phyloP scores from a whole-genome alignment of 2,329 filamentous ascomycete species.

The Penicillium corylophilum region DNA sequence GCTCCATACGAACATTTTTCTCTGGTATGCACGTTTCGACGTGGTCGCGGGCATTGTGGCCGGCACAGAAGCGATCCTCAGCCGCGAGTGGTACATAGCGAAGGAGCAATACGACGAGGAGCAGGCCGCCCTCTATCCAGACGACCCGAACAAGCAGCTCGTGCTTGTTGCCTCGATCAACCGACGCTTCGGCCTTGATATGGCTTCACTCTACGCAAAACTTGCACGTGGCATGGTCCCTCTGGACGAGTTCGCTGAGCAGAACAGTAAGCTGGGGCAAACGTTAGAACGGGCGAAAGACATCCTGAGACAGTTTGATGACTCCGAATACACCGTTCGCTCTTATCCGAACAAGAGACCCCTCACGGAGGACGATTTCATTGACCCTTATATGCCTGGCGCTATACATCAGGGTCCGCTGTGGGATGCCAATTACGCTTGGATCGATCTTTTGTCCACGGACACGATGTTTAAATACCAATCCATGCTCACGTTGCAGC shows the following conservation, averaged over 20 bases:
- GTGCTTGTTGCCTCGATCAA: conserved; percentile 66
- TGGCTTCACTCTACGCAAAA: conserved; percentile 73
- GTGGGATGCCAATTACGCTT: conserved; percentile 72
- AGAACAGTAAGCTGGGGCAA: conserved; percentile 57
- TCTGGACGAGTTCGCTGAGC: conserved; percentile 62
- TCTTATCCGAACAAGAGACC: conserved; percentile 59
- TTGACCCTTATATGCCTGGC: conserved; percentile 69
- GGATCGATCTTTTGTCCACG: conserved; percentile 75
- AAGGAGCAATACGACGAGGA: conserved; percentile 63
- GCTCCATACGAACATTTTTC: conserved; percentile 69
- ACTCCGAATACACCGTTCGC: conserved; percentile 62
- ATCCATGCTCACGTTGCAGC: conserved; percentile 57
- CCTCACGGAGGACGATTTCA: conserved; percentile 63
- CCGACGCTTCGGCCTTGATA: conserved; percentile 74
- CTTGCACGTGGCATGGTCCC: conserved; percentile 64
- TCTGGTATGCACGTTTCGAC: conserved; percentile 92
- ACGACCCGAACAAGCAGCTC: conserved; percentile 64
- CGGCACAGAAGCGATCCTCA: conserved; percentile 70
- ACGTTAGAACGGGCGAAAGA: conserved; percentile 43
- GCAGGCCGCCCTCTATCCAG: conserved; percentile 59
- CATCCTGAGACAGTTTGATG: conserved; percentile 62
- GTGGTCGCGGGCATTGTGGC: conserved; percentile 80
- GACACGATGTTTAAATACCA: conserved; percentile 79
- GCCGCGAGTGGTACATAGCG: conserved; percentile 73
- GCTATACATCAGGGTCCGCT: conserved; percentile 68